phyloP scores from a whole-genome alignment of 805 yeast genomes.

The Candida taoyuanica region DNA sequence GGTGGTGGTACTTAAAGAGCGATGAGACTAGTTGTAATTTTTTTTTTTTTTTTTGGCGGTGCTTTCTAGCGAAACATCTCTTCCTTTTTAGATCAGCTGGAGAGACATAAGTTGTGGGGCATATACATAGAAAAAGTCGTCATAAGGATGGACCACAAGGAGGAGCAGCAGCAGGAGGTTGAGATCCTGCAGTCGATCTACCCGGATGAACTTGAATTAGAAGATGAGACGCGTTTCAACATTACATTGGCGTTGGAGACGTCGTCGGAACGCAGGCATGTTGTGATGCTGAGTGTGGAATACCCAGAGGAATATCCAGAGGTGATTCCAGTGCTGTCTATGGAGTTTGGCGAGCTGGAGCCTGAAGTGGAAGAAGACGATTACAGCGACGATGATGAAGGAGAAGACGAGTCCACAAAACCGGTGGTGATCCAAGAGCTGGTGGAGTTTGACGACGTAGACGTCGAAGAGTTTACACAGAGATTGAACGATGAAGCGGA shows the following conservation, averaged over 20 bases:
- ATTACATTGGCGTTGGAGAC: constrained; percentile 67
- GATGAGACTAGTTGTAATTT: neutral
- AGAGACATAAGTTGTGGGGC: no score
- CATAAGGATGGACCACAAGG: constrained; percentile 66
- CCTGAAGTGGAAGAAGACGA: constrained; percentile 27
- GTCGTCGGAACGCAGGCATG: constrained; percentile 52
- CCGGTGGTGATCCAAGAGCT: constrained; percentile 52
- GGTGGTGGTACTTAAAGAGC: no score
- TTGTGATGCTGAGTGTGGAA: constrained; percentile 51
- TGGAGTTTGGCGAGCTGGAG: constrained; percentile 33
- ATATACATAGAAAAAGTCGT: no score
- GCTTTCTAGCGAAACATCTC: neutral
- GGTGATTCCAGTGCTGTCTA: constrained; percentile 54
- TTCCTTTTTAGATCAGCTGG: no score
- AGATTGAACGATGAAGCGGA: constrained; percentile 57
- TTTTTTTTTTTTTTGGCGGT: constrained; percentile 4
- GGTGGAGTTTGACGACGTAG: constrained; percentile 49
- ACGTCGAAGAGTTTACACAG: constrained; percentile 36
- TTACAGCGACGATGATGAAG: constrained; percentile 37
- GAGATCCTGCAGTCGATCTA: constrained; percentile 88
- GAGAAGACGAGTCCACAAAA: constrained; percentile 39
- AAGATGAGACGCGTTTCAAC: constrained; percentile 41
- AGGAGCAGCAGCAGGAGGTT: constrained; percentile 85
- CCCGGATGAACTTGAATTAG: constrained; percentile 71
- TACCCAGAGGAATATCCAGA: constrained; percentile 85